These are phyloP conservation scores for Asterophora lycoperdoides DNA, from an alignment of 768 basidiomycete genomes.

Conservation along the genomic window DNA sequence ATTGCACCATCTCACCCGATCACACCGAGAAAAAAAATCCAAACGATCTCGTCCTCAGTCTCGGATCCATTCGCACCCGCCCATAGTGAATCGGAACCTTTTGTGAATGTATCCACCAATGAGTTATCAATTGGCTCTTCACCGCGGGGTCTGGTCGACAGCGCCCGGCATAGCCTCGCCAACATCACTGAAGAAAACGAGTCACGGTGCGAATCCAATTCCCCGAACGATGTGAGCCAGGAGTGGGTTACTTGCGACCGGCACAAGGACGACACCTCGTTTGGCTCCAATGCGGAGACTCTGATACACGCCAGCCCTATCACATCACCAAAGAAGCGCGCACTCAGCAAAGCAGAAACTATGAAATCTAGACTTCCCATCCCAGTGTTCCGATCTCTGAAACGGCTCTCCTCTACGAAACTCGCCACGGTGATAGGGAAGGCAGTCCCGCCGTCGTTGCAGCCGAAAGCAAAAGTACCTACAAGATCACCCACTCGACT, in stretches of 20 bases:
- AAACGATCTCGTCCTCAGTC: background rate
- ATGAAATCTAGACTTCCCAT: slow-evolving; percentile 21
- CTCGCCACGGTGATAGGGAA: background rate
- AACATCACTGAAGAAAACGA: slow-evolving; percentile 10
- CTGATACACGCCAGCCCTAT: background rate
- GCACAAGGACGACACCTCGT: slow-evolving; percentile 8
- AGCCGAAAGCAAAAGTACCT: background rate
- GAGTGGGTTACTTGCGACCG: slow-evolving; percentile 9
- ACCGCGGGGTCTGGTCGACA: background rate
- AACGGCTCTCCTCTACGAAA: slow-evolving; percentile 16
- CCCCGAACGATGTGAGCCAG: slow-evolving; percentile 3
- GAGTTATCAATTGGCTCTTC: background rate
- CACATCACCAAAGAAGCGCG: background rate
- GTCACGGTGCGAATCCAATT: background rate
- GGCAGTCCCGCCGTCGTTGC: background rate
- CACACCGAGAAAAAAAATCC: background rate
- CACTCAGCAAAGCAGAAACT: background rate
- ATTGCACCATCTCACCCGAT: background rate
- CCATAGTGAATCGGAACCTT: background rate
- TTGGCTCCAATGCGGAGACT: slow-evolving; percentile 4
- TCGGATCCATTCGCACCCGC: background rate
- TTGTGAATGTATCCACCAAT: background rate
- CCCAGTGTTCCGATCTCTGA: slow-evolving; percentile 20
- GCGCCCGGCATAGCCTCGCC: background rate
- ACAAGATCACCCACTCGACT: slow-evolving; percentile 8